These are phyloP conservation scores for Mycena chlorophos DNA, from an alignment of 768 basidiomycete species.

Conservation along the genomic window DNA sequence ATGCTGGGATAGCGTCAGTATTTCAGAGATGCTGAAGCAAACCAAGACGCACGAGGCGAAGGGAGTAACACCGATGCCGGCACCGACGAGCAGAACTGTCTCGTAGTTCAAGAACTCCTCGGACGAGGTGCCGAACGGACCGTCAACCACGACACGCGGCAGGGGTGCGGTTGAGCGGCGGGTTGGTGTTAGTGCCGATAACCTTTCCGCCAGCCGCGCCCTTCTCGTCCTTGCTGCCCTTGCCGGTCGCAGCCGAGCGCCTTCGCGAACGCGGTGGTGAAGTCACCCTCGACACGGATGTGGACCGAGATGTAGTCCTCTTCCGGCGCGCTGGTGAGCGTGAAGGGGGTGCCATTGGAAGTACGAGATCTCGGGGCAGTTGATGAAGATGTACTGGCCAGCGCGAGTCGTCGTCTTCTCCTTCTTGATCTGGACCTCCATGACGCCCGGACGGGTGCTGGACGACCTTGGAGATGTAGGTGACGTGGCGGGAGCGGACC, in stretches of 20 bases:
- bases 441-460: slow-evolving; percentile 87
- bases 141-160: slow-evolving; percentile 94
- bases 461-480: no score
- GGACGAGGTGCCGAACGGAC: slow-evolving; percentile 89
- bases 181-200: no score
- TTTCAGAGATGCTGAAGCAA: no score
- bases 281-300: slow-evolving; percentile 88
- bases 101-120: slow-evolving; percentile 93
- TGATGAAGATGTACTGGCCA: no score
- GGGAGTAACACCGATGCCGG: no score
- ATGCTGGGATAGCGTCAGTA: no score
- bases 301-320: slow-evolving; percentile 95
- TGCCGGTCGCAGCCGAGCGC: slow-evolving; percentile 80
- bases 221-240: slow-evolving; percentile 18
- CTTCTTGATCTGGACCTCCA: slow-evolving; percentile 97
- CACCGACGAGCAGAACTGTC: slow-evolving; percentile 79
- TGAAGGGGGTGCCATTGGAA: slow-evolving; percentile 99
- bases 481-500: no score
- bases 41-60: no score
- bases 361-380: slow-evolving; percentile 86
- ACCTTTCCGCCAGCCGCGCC: no score
- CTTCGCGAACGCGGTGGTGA: slow-evolving; percentile 77
- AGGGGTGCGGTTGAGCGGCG: slow-evolving; percentile 71
- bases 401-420: slow-evolving; percentile 83
- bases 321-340: slow-evolving; percentile 90